Evolutionary conservation across 2,329 filamentous ascomycete genomes (phyloP).

Genomic region (Clathrospora elynae): DNA sequence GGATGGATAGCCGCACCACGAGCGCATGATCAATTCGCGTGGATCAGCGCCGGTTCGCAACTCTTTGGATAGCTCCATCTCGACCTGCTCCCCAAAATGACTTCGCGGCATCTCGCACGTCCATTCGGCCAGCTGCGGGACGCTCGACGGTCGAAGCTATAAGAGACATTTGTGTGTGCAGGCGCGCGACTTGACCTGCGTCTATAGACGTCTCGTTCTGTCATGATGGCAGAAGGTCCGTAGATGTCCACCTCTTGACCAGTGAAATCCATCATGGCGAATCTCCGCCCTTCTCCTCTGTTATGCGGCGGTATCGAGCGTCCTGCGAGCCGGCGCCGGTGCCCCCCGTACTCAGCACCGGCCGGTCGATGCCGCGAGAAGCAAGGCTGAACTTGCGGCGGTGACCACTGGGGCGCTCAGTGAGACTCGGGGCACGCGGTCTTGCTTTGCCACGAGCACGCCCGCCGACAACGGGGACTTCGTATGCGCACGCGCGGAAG

Average conservation of each 20-base stretch:
- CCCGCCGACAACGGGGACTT: conserved; percentile 65
- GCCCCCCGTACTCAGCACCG: conserved; percentile 28
- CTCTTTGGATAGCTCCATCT: too few relatives aligned
- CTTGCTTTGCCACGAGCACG: conserved; percentile 63
- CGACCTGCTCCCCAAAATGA: too few relatives aligned
- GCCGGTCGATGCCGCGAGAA: conserved; percentile 28
- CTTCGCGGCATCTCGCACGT: too few relatives aligned
- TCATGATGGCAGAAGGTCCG: neutral
- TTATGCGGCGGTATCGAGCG: conserved; percentile 33
- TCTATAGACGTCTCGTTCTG: too few relatives aligned
- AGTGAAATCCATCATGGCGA: conserved; percentile 5
- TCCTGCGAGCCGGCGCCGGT: conserved; percentile 28
- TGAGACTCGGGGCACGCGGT: conserved; percentile 66
- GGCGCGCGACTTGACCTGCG: too few relatives aligned
- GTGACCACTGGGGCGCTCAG: conserved; percentile 60
- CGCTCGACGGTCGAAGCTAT: too few relatives aligned
- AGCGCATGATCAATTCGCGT: conserved; percentile 5
- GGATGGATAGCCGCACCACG: conserved; percentile 1
- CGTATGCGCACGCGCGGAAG: conserved; percentile 62
- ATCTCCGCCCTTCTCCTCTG: conserved; percentile 24
- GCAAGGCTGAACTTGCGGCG: conserved; percentile 52
- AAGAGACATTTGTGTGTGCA: too few relatives aligned
- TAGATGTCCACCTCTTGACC: conserved; percentile 2
- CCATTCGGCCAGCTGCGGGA: too few relatives aligned
- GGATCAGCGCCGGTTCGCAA: too few relatives aligned